A percentile compares a stretch with the other conserved stretches of the same genome.
These are phyloP conservation scores for Trametopsis cervina DNA, from an alignment of 768 basidiomycete genomes.

Conservation along the genomic window DNA sequence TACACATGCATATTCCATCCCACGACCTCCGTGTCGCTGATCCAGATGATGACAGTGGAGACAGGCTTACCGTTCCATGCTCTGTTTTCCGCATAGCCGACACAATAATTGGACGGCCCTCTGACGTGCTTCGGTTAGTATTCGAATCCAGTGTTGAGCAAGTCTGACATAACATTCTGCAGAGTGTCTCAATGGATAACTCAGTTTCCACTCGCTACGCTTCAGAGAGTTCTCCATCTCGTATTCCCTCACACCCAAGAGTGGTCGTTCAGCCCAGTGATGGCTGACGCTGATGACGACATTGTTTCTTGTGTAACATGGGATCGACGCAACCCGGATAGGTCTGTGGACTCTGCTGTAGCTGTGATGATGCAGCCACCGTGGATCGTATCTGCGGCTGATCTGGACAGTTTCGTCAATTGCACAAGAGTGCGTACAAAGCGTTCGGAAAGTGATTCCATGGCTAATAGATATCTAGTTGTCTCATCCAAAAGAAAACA, in stretches of 20 bases:
- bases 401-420: constrained; percentile 27
- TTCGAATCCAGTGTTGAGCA: constrained; percentile 2
- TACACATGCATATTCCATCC: constrained; percentile 30
- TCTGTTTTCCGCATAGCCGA: constrained; percentile 30
- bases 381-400: constrained; percentile 29
- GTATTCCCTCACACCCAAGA: constrained; percentile 21
- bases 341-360: constrained; percentile 14
- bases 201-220: constrained; percentile 44
- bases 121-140: constrained; percentile 25
- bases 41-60: constrained; percentile 23
- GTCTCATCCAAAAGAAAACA: neutral
- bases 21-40: constrained; percentile 29
- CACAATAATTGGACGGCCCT: constrained; percentile 30
- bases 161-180: neutral
- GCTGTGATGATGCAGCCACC: constrained; percentile 32
- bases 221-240: constrained; percentile 33
- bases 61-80: constrained; percentile 23
- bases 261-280: constrained; percentile 22
- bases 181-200: constrained; percentile 46
- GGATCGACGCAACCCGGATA: constrained; percentile 6
- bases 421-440: constrained; percentile 12
- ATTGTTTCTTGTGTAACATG: constrained; percentile 10
- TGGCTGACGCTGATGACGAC: constrained; percentile 6
- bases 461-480: neutral
- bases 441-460: no score